These are phyloP conservation scores for Xylaria digitata DNA, from an alignment of 2,329 filamentous ascomycete genomes.

Conservation along the genomic window DNA sequence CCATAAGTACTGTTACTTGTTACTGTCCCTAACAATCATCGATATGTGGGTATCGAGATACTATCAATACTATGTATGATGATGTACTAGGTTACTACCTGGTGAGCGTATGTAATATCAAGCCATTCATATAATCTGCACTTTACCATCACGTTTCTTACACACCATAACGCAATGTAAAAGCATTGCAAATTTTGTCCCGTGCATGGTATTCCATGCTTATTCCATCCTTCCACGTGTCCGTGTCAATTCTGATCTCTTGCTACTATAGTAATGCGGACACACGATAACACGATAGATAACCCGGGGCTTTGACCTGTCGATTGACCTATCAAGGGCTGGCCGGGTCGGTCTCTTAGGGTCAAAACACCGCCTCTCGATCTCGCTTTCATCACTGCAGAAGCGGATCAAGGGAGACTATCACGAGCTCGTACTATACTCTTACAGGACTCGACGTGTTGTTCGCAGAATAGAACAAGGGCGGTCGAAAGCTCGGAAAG, in stretches of 20 bases:
- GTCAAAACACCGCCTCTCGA: conserved; percentile 15
- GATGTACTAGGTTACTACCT: too few relatives aligned
- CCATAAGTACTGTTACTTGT: too few relatives aligned
- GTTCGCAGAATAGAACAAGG: conserved; percentile 27
- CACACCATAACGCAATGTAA: conserved; percentile 6
- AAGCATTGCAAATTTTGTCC: conserved; percentile 17
- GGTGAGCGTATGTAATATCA: conserved; percentile 1
- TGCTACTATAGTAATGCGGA: conserved; percentile 2
- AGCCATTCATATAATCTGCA: neutral
- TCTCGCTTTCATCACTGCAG: conserved; percentile 5
- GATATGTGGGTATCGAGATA: too few relatives aligned
- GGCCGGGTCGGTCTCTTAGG: conserved; percentile 11
- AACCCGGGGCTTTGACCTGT: neutral
- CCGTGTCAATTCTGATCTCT: neutral
- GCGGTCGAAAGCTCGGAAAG: conserved; percentile 29
- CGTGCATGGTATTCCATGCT: conserved; percentile 33
- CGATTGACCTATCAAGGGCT: neutral
- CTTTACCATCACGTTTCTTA: conserved; percentile 6
- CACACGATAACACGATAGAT: neutral
- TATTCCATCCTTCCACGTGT: conserved; percentile 28
- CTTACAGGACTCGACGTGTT: conserved; percentile 9
- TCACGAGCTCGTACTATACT: conserved; percentile 13
- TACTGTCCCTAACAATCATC: too few relatives aligned
- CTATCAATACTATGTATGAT: too few relatives aligned
- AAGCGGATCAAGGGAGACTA: conserved; percentile 3